These are phyloP conservation scores for Phragmites australis DNA, from an alignment of 176 grass and related monocot species.

Conservation along the genomic window DNA sequence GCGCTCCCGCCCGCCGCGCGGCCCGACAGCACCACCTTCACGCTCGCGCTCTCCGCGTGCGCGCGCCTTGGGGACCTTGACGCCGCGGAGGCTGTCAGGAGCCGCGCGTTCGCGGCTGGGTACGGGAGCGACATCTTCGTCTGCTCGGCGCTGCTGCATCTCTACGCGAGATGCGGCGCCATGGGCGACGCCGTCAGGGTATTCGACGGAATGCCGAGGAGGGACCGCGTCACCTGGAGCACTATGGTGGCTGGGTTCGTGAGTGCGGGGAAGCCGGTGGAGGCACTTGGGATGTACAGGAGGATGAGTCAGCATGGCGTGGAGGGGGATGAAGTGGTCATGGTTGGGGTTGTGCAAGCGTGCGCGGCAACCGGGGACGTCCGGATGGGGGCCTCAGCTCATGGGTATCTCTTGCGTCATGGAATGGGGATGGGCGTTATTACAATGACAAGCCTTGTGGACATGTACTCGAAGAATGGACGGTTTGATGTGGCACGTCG, in stretches of 20 bases:
- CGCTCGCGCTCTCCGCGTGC: slow-evolving; percentile 61
- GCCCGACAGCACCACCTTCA: slow-evolving; percentile 73
- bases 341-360: slow-evolving; percentile 48
- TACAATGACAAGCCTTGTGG: slow-evolving; percentile 50
- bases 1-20: slow-evolving; percentile 35
- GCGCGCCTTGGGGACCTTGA: slow-evolving; percentile 46
- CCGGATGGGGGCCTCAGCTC: slow-evolving; percentile 49
- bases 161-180: slow-evolving; percentile 53
- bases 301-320: slow-evolving; percentile 45
- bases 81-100: slow-evolving; percentile 39
- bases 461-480: slow-evolving; percentile 54
- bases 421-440: slow-evolving; percentile 51
- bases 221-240: slow-evolving; percentile 59
- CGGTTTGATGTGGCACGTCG: slow-evolving; percentile 39
- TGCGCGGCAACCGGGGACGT: slow-evolving; percentile 20
- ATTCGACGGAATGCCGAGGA: slow-evolving; percentile 61
- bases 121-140: slow-evolving; percentile 55
- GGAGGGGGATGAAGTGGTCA: slow-evolving; percentile 50
- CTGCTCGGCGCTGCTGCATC: slow-evolving; percentile 58
- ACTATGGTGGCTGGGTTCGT: slow-evolving; percentile 65
- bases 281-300: slow-evolving; percentile 56
- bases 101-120: slow-evolving; percentile 33
- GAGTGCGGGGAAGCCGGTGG: slow-evolving; percentile 28
- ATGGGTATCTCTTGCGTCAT: slow-evolving; percentile 48
- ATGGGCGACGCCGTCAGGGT: slow-evolving; percentile 48